A percentile compares a stretch with the other conserved stretches of the same genome.
Evolutionary conservation across 257 asterid species (phyloP).

Genomic region (Fraxinus pennsylvanica): DNA sequence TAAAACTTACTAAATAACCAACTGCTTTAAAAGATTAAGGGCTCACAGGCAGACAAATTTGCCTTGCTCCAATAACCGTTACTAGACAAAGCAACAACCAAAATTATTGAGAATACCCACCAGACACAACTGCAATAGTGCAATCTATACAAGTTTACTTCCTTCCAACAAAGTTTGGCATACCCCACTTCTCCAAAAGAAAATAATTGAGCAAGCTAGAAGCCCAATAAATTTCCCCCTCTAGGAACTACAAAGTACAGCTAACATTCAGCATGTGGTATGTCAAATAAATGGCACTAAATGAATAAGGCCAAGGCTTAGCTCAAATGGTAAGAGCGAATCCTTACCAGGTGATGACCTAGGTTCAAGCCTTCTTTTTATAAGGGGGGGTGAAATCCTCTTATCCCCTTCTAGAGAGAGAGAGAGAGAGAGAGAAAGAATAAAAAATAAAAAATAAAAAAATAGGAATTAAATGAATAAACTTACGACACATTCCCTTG

Average conservation of each 20-base stretch:
- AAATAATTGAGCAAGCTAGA: not conserved
- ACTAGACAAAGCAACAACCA: no score
- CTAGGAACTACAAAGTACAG: not conserved
- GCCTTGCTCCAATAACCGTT: not conserved
- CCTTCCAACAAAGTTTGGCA: not conserved
- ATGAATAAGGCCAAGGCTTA: not conserved
- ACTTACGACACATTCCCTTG: not conserved
- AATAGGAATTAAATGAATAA: not conserved
- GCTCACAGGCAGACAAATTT: not conserved
- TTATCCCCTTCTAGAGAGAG: no score
- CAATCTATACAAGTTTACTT: not conserved
- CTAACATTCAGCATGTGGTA: not conserved
- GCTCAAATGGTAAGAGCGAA: no score
- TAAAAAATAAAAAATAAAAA: no score
- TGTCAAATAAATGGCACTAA: not conserved
- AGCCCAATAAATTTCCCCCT: not conserved
- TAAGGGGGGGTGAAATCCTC: no score
- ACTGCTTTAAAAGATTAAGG: not conserved
- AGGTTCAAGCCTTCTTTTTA: no score
- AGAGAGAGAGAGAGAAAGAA: no score
- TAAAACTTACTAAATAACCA: not conserved
- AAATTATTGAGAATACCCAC: no score
- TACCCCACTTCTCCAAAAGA: not conserved
- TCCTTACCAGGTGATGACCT: no score
- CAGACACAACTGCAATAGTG: no score